These are phyloP conservation scores for Yamadazyma taylorii DNA, from an alignment of 1,139 yeast species.

Conservation along the genomic window DNA sequence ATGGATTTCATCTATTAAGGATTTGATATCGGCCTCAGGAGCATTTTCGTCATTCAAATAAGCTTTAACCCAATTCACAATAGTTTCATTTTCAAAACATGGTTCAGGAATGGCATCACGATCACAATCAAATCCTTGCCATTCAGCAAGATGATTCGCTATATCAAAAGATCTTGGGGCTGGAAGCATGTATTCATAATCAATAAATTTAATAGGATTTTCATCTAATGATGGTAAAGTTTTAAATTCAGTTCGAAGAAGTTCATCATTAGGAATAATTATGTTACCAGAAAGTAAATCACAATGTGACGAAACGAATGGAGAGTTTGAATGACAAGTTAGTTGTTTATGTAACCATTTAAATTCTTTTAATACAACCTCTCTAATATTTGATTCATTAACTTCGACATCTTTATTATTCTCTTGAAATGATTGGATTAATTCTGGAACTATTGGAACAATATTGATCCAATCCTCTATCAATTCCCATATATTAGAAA, in stretches of 20 bases:
- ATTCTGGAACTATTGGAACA: constrained; percentile 52
- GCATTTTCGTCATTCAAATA: constrained; percentile 41
- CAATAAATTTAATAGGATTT: constrained; percentile 66
- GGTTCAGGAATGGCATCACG: constrained; percentile 61
- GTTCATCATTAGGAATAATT: constrained; percentile 51
- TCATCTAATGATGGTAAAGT: constrained; percentile 27
- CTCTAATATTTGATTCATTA: constrained; percentile 32
- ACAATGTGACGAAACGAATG: constrained; percentile 65
- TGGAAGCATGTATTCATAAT: constrained; percentile 78
- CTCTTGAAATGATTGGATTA: constrained; percentile 40
- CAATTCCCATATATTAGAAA: constrained; percentile 58
- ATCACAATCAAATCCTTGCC: constrained; percentile 84
- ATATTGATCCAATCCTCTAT: constrained; percentile 61
- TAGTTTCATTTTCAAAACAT: constrained; percentile 35
- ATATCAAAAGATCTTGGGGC: constrained; percentile 83
- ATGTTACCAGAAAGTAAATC: constrained; percentile 74
- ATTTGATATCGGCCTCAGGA: constrained; percentile 22
- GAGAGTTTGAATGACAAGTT: constrained; percentile 42
- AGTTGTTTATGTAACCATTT: constrained; percentile 49
- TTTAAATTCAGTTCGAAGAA: constrained; percentile 10
- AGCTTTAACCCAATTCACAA: constrained; percentile 56
- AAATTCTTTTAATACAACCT: constrained; percentile 49
- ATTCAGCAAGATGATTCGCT: constrained; percentile 83
- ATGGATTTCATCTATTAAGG: constrained; percentile 54
- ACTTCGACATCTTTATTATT: constrained; percentile 28